These are phyloP conservation scores for Ceratocystis lukuohia DNA, from an alignment of 2,329 filamentous ascomycete genomes.

Conservation along the genomic window DNA sequence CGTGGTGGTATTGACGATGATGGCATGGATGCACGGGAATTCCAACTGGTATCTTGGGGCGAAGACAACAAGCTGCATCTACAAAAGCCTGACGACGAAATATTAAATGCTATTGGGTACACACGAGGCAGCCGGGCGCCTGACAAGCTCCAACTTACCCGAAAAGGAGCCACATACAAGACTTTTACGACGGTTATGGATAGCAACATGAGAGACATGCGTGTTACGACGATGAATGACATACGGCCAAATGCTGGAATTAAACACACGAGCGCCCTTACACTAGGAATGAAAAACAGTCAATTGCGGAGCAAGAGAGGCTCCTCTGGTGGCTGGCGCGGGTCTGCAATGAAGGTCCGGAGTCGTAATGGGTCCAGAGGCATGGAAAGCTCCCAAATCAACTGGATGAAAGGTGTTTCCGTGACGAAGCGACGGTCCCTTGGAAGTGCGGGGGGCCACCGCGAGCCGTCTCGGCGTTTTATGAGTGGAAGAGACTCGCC, in stretches of 20 bases:
- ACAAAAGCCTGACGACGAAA: conserved; percentile 54
- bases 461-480: conserved; percentile 32
- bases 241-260: conserved; percentile 35
- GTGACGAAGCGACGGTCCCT: conserved; percentile 31
- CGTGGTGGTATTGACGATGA: conserved; percentile 55
- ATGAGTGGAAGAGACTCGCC: conserved; percentile 38
- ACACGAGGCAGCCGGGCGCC: conserved; percentile 52
- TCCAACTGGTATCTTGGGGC: conserved; percentile 87
- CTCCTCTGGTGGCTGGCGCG: conserved; percentile 35
- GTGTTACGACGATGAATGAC: conserved; percentile 48
- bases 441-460: conserved; percentile 21
- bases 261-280: conserved; percentile 32
- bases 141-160: conserved; percentile 56
- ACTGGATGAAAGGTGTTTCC: conserved; percentile 54
- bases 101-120: conserved; percentile 58
- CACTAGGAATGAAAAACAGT: conserved; percentile 33
- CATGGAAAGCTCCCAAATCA: conserved; percentile 43
- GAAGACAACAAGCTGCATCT: conserved; percentile 71
- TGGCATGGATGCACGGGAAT: conserved; percentile 69
- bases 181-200: conserved; percentile 66
- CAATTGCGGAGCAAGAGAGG: conserved; percentile 29
- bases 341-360: conserved; percentile 47
- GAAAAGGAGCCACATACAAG: conserved; percentile 73
- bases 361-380: conserved; percentile 29
- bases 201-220: conserved; percentile 42